These are phyloP conservation scores for Annona cherimola DNA, from an alignment of 164 flowering plant genomes.

Conservation along the genomic window DNA sequence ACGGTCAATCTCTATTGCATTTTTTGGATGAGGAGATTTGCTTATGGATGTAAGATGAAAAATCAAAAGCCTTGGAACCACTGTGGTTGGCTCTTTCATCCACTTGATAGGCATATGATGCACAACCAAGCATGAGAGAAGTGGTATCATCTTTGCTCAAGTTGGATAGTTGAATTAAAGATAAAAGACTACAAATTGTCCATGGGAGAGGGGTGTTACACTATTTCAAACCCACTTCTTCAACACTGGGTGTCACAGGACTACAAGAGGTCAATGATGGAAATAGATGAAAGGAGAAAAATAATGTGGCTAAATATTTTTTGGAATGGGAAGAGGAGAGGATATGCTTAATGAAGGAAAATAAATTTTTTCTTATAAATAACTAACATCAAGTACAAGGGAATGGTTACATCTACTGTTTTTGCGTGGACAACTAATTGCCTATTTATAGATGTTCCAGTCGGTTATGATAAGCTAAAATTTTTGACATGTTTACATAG, in stretches of 20 bases:
- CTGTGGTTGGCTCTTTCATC: slow-evolving; percentile 25
- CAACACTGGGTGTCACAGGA: background rate
- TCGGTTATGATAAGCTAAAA: too few species aligned
- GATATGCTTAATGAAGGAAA: too few species aligned
- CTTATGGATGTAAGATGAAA: slow-evolving; percentile 22
- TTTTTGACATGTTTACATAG: too few species aligned
- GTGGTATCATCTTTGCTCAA: slow-evolving; percentile 10
- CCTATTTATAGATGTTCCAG: too few species aligned
- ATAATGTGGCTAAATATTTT: too few species aligned
- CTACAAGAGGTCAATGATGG: too few species aligned
- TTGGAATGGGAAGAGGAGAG: too few species aligned
- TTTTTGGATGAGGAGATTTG: slow-evolving; percentile 4
- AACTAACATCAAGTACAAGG: too few species aligned
- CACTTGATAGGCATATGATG: slow-evolving; percentile 18
- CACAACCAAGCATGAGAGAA: slow-evolving; percentile 29
- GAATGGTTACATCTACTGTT: too few species aligned
- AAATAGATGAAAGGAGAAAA: too few species aligned
- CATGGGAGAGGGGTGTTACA: background rate
- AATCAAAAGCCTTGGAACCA: slow-evolving; percentile 19
- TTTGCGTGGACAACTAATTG: too few species aligned
- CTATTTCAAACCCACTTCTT: background rate
- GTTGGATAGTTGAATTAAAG: background rate
- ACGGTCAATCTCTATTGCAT: slow-evolving; percentile 9
- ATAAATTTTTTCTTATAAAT: too few species aligned
- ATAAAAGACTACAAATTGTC: background rate